phyloP scores from a whole-genome alignment of 139 green algal species.

The Tetradesmus obliquus region DNA sequence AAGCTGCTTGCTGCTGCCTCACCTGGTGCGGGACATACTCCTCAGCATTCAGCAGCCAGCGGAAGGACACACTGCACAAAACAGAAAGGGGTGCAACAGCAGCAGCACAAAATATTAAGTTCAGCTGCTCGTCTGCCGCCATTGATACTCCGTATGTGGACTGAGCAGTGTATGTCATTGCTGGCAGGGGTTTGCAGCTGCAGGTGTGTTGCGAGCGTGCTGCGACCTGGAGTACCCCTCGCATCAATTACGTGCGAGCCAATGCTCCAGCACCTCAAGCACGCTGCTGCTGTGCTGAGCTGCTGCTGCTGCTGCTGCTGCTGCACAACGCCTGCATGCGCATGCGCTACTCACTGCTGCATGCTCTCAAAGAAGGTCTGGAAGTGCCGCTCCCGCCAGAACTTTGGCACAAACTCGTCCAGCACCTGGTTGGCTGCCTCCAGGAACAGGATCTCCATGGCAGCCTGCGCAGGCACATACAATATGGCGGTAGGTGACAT shows the following conservation, averaged over 20 bases:
- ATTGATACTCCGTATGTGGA: no score
- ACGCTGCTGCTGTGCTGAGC: not conserved
- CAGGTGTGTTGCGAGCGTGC: no score
- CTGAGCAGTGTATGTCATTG: no score
- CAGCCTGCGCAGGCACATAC: slow-evolving; percentile 51
- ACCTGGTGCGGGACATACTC: slow-evolving; percentile 58
- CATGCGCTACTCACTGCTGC: slow-evolving; percentile 57
- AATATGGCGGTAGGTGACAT: not conserved
- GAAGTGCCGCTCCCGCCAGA: slow-evolving; percentile 54
- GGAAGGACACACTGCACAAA: slow-evolving; percentile 66
- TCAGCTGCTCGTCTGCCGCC: not conserved
- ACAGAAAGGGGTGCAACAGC: not conserved
- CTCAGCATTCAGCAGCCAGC: slow-evolving; percentile 73
- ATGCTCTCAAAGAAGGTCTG: slow-evolving; percentile 52
- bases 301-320: slow-evolving; percentile 14
- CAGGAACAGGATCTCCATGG: slow-evolving; percentile 78
- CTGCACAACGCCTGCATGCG: not conserved
- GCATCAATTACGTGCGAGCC: no score
- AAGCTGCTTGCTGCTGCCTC: not conserved
- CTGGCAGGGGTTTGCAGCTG: no score
- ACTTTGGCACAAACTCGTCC: slow-evolving; percentile 47
- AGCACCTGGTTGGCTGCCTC: slow-evolving; percentile 68
- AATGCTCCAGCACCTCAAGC: no score
- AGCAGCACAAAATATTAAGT: not conserved
- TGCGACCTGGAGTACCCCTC: no score